Base-by-base conservation (phyloP, 306 rosid genomes). In the Cucumis melo region DNA sequence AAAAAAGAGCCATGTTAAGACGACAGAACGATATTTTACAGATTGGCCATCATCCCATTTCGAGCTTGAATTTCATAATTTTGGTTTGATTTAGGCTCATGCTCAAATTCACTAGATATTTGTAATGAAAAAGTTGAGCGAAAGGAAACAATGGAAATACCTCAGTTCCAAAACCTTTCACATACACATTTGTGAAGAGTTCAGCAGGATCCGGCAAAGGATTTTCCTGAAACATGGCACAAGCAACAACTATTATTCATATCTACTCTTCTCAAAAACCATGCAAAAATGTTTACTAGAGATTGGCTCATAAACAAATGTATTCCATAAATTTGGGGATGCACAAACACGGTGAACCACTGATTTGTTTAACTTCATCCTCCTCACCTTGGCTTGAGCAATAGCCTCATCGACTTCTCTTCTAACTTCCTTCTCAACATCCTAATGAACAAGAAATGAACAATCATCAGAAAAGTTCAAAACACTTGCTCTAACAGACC, bases 361-460 rank as follows among this genome's bases (percentile, higher is more conserved):
- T 20, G 20, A 56, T 19, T 53, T 6, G 41, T 48, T 56, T 42
- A 58, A 63, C n/a, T 32, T 55, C 46, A 29, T 36, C 79, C 46
- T 77, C 73, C 83, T 72, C 82, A 95, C 99, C 96, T 92, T 95
- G 58, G 99, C 98, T 87, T 84, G 80, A 32, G 97, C 98, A 74
- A 95, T 92, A 64, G 98, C 97, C 32, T 95, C 98, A 6, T 95
- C 99, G 50, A 92, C 98, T 84, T 90, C 78, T 84, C 83, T 95
- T 79, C 95, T 89, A 60, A 77, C 55, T 87, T 90, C 89, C 84
- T 92, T 95, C 82, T 95, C 99, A 41, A 81, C 79, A 83, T 95
- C 99, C 98, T 95, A 65, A 80, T 77, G 63, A 60, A 23, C 75
- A 39, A 65, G 41, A 76, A 59, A 23, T 41, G 48, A 54, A 10